Conservation (phyloP, 768 basidiomycete species). For the Pholiota molesta region DNA sequence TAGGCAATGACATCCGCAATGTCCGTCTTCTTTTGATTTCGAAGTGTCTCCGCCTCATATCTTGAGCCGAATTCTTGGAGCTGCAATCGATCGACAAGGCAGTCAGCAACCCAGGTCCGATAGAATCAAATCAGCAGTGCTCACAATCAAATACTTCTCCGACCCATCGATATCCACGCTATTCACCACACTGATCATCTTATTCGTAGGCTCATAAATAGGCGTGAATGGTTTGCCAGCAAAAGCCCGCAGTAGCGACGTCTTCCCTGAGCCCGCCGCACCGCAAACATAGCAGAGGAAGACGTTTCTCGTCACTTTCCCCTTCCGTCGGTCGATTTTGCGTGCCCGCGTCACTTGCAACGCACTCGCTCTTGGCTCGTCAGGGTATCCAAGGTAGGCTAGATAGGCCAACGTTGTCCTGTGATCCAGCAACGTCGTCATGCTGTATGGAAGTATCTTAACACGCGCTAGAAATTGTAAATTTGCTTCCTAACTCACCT, state of each 20-base stretch:
- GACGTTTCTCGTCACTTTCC: conserved; percentile 88
- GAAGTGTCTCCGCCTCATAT: conserved; percentile 89
- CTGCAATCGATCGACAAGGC: conserved; percentile 41
- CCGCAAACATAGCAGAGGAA: conserved; percentile 94
- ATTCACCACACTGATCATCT: conserved; percentile 91
- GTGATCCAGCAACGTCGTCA: conserved; percentile 96
- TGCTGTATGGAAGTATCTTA: conserved; percentile 47
- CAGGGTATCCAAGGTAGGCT: conserved; percentile 91
- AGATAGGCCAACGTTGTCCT: conserved; percentile 92
- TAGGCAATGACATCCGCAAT: conserved; percentile 93
- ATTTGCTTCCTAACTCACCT: conserved; percentile 50
- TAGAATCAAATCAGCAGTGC: conserved; percentile 35
- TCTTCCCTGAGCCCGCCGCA: conserved; percentile 96
- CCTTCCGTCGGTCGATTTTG: conserved; percentile 82
- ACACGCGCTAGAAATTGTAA: not conserved
- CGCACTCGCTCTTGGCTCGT: conserved; percentile 78
- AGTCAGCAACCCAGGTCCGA: not conserved
- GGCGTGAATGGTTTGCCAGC: conserved; percentile 78
- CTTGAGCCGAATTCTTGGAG: conserved; percentile 97
- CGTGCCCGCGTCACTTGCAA: conserved; percentile 84
- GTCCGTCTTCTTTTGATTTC: conserved; percentile 90
- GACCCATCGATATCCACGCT: conserved; percentile 92
- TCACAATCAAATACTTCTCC: conserved; percentile 95
- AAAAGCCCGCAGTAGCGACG: conserved; percentile 82
- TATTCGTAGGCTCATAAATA: conserved; percentile 86